These are phyloP conservation scores for Colletotrichum kahawae DNA, from an alignment of 2,329 filamentous ascomycete genomes.

Conservation along the genomic window DNA sequence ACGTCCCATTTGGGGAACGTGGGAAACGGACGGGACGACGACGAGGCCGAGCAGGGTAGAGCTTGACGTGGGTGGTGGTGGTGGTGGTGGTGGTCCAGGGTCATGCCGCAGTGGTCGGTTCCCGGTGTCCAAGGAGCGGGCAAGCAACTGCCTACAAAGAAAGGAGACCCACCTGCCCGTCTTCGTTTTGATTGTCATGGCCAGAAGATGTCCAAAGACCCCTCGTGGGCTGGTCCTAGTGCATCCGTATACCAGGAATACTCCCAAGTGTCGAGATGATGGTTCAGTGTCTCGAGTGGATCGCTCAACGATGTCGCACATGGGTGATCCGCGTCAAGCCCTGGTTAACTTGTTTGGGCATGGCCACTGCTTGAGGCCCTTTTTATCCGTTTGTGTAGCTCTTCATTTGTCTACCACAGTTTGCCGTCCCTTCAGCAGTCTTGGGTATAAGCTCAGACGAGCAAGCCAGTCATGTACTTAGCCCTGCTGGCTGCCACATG, in stretches of 20 bases:
- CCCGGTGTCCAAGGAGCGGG: neutral
- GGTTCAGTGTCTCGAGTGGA: constrained; percentile 1
- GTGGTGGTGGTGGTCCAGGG: neutral
- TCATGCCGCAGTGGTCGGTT: neutral
- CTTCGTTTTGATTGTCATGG: neutral
- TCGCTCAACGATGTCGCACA: constrained; percentile 22
- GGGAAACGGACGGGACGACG: constrained; percentile 1
- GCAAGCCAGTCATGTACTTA: neutral
- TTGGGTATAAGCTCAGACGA: neutral
- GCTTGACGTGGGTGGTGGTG: neutral
- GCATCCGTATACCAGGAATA: neutral
- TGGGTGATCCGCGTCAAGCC: constrained; percentile 15
- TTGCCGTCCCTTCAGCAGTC: neutral
- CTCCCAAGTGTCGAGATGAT: constrained; percentile 15
- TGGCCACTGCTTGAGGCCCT: neutral
- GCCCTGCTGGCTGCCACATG: neutral
- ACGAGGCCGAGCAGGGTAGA: constrained; percentile 1
- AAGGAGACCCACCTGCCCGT: neutral
- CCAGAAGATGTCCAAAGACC: neutral
- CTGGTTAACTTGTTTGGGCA: constrained; percentile 15
- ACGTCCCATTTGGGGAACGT: constrained; percentile 5
- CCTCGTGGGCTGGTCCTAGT: constrained; percentile 4
- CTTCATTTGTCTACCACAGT: neutral
- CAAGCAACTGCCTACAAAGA: neutral
- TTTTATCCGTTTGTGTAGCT: neutral